Evolutionary conservation across 1,284 basidiomycete species (phyloP), one percentile per base, ranked within the genome.

Genomic region (Ustilago bromivora): DNA sequence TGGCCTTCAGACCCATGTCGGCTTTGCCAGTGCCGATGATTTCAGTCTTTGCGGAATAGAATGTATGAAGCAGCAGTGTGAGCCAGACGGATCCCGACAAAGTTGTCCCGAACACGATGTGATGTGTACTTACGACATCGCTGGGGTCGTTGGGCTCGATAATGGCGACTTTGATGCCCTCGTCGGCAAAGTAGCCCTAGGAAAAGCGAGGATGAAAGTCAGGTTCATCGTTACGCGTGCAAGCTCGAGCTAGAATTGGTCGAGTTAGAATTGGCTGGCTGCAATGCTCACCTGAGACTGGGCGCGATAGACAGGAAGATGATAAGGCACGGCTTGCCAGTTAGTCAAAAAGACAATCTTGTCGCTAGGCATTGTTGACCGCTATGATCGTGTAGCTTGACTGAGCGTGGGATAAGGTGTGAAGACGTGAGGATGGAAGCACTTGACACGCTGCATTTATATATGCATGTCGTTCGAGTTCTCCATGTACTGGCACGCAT

Each of bases 121-220:
- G 13, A 34, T 11, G 28, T 11, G 7, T 34, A 61, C 51, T 60
- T 61, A 78, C 72, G 15, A 86, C 85, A 61, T 83, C 81, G 9
- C 75, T 78, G 1, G 80, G 80, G 43, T 83, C 80, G 40, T 87
- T 86, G 34, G 86, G 86, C 71, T 86, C 85, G 36, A 87, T 79
- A 46, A 87, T 83, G 46, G 87, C 87, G 10, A 87, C 86, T 55
- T 87, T 82, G 81, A 88, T 83, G 46, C 86, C 87, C 61, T 87
- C 84, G n/a, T 85, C 76, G 0, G 66, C 69, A 51, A 81, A 82
- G 58, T 76, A 76, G 59, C 80, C 79, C 72, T 76, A 56, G 7
- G 10, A 19, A 36, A 49, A 5, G 9, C 32, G n/a, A 54, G 52
- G 17, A 34, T 34, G 13, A 11, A n/a, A 40, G 12, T 57, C 41